A percentile compares a stretch with the other conserved stretches of the same genome.
Conservation (phyloP, 257 asterid species). For the Thymus quinquecostatus region DNA sequence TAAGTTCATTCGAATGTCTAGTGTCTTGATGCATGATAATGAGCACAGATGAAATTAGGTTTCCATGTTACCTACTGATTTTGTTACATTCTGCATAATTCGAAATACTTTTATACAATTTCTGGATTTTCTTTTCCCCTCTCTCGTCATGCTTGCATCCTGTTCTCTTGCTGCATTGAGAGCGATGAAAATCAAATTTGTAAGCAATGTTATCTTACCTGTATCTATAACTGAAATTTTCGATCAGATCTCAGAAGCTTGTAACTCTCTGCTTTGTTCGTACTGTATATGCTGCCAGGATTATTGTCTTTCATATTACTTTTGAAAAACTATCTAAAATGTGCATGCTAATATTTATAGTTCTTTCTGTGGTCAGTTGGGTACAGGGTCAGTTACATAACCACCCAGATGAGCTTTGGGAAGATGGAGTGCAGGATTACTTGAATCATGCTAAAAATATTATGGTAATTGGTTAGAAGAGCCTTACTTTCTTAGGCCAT, state of each 20-base stretch:
- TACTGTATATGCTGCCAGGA: not conserved
- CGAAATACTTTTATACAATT: not conserved
- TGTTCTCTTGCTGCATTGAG: constrained; percentile 17
- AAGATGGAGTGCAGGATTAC: constrained; percentile 91
- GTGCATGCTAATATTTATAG: constrained; percentile 24
- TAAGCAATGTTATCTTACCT: constrained; percentile 7
- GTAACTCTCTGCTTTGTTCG: not conserved
- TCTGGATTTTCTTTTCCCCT: not conserved
- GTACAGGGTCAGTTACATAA: constrained; percentile 73
- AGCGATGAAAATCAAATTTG: constrained; percentile 3
- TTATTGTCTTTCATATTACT: not conserved
- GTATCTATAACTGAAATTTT: not conserved
- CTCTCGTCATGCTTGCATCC: not conserved
- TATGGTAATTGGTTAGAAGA: constrained; percentile 55
- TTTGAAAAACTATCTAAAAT: not conserved
- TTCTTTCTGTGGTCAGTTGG: constrained; percentile 69
- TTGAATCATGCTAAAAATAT: constrained; percentile 75
- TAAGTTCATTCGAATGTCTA: not conserved
- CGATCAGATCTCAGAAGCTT: not conserved
- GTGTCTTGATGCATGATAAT: not conserved
- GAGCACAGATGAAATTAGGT: not conserved
- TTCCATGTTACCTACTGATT: not conserved
- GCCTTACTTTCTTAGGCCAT: constrained; percentile 22
- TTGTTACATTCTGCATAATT: not conserved
- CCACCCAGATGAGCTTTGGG: constrained; percentile 99